Conservation (phyloP, 257 asterid genomes). For the Solanum microdontum region DNA sequence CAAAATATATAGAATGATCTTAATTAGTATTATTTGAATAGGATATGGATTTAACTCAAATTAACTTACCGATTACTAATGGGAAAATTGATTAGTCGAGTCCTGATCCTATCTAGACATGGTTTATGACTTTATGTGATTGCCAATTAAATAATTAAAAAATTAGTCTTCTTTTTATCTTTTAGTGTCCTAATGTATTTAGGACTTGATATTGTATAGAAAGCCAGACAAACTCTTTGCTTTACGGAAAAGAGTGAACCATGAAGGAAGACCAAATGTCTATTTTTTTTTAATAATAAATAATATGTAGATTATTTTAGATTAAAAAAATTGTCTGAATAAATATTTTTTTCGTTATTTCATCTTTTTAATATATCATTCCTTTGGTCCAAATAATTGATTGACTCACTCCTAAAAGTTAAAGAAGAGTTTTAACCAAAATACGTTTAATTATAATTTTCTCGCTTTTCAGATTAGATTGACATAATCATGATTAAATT, state of each 20-base stretch:
- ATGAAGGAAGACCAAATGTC: neutral
- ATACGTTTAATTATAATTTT: no score
- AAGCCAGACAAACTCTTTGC: no score
- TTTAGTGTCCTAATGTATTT: neutral
- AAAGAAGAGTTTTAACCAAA: no score
- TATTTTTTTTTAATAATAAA: no score
- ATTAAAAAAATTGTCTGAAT: no score
- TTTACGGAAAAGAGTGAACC: no score
- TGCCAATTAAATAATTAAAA: neutral
- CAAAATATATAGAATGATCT: neutral
- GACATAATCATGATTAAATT: no score
- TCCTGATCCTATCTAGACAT: neutral
- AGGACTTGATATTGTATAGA: neutral
- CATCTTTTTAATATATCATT: neutral
- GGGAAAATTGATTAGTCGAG: neutral
- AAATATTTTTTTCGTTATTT: no score
- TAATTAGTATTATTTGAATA: neutral
- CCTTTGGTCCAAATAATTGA: neutral
- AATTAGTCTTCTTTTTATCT: neutral
- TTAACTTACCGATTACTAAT: neutral
- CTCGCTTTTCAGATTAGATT: no score
- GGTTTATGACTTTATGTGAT: neutral
- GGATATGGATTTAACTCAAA: neutral
- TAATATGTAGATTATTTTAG: neutral
- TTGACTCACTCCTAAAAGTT: no score